A percentile compares a stretch with the other conserved stretches of the same genome.
phyloP scores from a whole-genome alignment of 345 rosid genomes.

The Orychophragmus violaceus region DNA sequence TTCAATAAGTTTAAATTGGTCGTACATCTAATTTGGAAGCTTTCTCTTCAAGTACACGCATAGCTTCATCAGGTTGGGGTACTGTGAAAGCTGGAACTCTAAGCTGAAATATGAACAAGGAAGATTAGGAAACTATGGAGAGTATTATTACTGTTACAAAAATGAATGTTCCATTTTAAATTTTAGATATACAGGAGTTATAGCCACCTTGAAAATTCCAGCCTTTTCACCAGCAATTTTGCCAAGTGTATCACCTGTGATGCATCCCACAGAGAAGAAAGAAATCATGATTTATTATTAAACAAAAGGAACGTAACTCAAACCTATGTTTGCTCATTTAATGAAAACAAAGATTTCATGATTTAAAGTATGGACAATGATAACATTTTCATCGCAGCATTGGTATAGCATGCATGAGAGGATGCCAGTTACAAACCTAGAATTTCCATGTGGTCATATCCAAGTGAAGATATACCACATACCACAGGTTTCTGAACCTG shows the following conservation, averaged over 20 bases:
- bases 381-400: neutral
- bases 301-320: neutral
- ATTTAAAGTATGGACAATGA: neutral
- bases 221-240: slow-evolving; percentile 97
- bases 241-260: slow-evolving; percentile 80
- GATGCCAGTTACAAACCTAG: slow-evolving; percentile 65
- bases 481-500: slow-evolving; percentile 86
- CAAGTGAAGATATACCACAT: slow-evolving; percentile 87
- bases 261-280: slow-evolving; percentile 25
- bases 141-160: neutral
- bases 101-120: slow-evolving; percentile 51
- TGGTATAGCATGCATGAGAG: slow-evolving; percentile 1
- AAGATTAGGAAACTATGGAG: too few relatives aligned
- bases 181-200: neutral
- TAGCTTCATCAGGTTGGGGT: slow-evolving; percentile 92
- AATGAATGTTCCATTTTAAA: neutral
- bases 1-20: slow-evolving; percentile 26
- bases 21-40: slow-evolving; percentile 65
- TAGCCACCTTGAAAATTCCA: slow-evolving; percentile 85
- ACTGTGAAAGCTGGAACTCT: slow-evolving; percentile 85
- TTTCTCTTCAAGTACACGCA: slow-evolving; percentile 74
- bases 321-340: neutral
- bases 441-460: slow-evolving; percentile 99
- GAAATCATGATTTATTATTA: neutral
- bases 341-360: neutral